Base-by-base conservation (phyloP, 352 stramenopile genomes). In the Phytophthora pisi region DNA sequence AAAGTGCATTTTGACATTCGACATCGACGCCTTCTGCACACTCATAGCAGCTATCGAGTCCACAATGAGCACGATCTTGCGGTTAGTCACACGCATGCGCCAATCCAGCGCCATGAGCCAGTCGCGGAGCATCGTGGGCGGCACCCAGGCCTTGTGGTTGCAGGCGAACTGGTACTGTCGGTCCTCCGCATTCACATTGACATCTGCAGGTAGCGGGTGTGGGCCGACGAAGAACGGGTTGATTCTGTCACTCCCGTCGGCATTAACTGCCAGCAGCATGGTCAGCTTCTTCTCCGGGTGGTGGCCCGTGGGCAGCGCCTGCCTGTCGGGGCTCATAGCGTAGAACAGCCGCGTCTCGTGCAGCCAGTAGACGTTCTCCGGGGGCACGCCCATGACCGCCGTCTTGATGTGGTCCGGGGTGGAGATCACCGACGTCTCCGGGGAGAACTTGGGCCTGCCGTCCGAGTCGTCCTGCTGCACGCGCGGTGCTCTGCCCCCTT, bases 41-140 rank as follows among this genome's bases (percentile, higher is more conserved):
- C 82, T 80, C 61, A 85, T 77, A 3, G 78, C 84, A 46, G 79
- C 76, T 2, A 84, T 66, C 54, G 77, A 78, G 72, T 90, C 81
- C 7, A 95, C 42, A 40, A 95, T 67, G 36, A 95, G 68, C 53
- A 95, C 55, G 46, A 95, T 77, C 5, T 88, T 70, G 34, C 86
- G 86, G 68, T 90, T 84, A 38, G 78, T 76, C 61, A 91, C 78
- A 53, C 87, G 86, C 84, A 95, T 90, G 31, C 81, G 80, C 80
- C 81, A 89, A 72, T 95, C 86, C 15, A 95, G 70, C 43, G 84
- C 77, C 40, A 92, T 63, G 18, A 95, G 66, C 86, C 86, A 95
- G 51, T 93, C 82, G 18, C 84, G 86, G 38, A 95, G 82, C 51
- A 95, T 70, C n/a, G 79, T 90, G 16, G 84, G 82, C 13, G 84